Conservation (phyloP, 192 early-diverging fungal species). For the Coemansia sp. region DNA sequence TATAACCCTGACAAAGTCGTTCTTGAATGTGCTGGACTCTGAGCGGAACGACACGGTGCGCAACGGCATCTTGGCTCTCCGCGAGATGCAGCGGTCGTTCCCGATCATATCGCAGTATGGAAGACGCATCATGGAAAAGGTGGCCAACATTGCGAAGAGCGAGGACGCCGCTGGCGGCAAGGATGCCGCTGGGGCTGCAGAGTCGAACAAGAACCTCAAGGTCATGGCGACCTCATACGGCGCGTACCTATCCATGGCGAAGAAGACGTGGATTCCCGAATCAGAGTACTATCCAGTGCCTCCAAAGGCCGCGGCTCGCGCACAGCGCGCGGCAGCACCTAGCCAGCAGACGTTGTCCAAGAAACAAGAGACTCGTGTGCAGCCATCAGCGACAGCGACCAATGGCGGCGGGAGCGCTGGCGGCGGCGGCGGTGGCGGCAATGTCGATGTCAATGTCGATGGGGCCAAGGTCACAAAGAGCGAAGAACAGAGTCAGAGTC, state of each 20-base stretch:
- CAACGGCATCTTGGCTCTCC: conserved; percentile 43
- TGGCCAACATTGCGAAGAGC: conserved; percentile 31
- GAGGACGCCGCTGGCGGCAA: not conserved
- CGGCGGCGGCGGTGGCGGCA: not conserved
- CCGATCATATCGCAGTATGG: conserved; percentile 39
- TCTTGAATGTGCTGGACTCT: conserved; percentile 24
- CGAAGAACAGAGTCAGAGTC: too few species aligned
- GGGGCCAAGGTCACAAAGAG: not conserved
- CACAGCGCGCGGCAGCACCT: conserved; percentile 8
- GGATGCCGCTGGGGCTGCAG: not conserved
- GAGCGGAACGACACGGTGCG: conserved; percentile 44
- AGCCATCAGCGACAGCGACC: not conserved
- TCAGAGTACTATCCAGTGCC: conserved; percentile 31
- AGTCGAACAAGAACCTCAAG: conserved; percentile 45
- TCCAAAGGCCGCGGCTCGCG: not conserved
- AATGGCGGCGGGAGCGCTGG: not conserved
- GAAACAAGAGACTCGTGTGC: conserved; percentile 8
- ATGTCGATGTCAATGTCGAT: not conserved
- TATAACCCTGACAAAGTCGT: conserved; percentile 36
- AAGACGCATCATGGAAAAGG: conserved; percentile 33
- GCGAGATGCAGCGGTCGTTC: conserved; percentile 45
- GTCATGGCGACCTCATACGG: conserved; percentile 46
- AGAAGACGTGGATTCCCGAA: conserved; percentile 42
- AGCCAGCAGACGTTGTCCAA: conserved; percentile 13
- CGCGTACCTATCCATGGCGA: conserved; percentile 28